phyloP scores from a whole-genome alignment of 176 grass and related monocot species.

The Paspalum vaginatum region DNA sequence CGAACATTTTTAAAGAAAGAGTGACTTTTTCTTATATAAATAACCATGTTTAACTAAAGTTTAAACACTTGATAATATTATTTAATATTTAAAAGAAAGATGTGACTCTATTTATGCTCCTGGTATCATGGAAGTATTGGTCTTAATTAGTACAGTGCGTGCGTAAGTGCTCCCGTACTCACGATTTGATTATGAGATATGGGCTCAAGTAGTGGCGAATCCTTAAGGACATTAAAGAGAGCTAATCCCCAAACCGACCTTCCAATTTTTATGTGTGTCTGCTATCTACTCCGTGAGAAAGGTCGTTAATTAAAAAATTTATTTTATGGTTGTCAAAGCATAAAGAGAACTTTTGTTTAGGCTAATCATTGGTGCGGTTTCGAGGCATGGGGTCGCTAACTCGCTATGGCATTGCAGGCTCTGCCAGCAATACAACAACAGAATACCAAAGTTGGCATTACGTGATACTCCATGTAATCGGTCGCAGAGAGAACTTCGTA shows the following conservation, averaged over 20 bases:
- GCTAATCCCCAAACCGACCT: slow-evolving; percentile 13
- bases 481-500: too few species aligned
- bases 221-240: neutral
- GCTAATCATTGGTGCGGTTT: neutral
- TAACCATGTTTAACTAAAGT: too few species aligned
- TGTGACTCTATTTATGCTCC: neutral
- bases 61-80: too few species aligned
- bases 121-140: neutral
- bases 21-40: too few species aligned
- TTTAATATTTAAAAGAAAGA: too few species aligned
- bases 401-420: neutral
- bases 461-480: too few species aligned
- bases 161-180: too few species aligned
- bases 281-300: too few species aligned
- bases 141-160: neutral
- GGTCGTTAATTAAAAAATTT: neutral
- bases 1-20: too few species aligned
- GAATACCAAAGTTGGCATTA: slow-evolving; percentile 21
- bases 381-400: neutral
- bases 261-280: neutral
- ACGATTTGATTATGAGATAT: too few species aligned
- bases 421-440: slow-evolving; percentile 17
- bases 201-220: too few species aligned
- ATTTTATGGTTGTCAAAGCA: neutral
- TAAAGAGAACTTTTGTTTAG: neutral